Percentiles rank a stretch among this genome's conserved stretches.
Evolutionary conservation across 2,329 filamentous ascomycete genomes (phyloP).

Genomic region (Claviceps maximensis): DNA sequence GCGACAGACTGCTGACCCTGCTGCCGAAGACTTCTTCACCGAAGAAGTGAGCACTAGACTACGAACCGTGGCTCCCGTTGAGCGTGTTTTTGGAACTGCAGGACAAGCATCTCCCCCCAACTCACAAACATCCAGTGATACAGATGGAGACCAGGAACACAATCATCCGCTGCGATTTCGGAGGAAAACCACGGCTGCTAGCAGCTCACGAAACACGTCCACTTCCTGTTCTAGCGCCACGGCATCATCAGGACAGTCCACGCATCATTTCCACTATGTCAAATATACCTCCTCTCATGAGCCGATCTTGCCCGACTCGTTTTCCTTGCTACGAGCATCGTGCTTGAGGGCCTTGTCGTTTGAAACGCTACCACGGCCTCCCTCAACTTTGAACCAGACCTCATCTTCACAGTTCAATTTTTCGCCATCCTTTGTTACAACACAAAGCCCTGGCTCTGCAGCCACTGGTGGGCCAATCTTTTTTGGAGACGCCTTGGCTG

Average conservation of each 20-base stretch:
- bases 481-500: conserved; percentile 51
- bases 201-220: conserved; percentile 32
- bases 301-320: conserved; percentile 46
- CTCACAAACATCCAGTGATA: conserved; percentile 39
- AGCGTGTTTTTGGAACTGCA: conserved; percentile 38
- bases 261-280: conserved; percentile 49
- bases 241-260: conserved; percentile 30
- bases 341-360: conserved; percentile 54
- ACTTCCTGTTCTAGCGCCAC: conserved; percentile 41
- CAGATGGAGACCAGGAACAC: conserved; percentile 36
- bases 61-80: conserved; percentile 46
- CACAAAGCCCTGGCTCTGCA: conserved; percentile 38
- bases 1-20: conserved; percentile 17
- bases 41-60: conserved; percentile 41
- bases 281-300: conserved; percentile 59
- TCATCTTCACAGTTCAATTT: conserved; percentile 22
- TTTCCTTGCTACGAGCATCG: conserved; percentile 52
- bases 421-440: conserved; percentile 39
- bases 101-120: conserved; percentile 36
- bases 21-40: conserved; percentile 17
- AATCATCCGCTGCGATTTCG: conserved; percentile 25
- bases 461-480: conserved; percentile 54
- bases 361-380: conserved; percentile 48
- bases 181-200: conserved; percentile 30
- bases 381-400: conserved; percentile 27